Base-by-base conservation (phyloP, 805 yeast species). In the Saccharomycopsis sp. region DNA sequence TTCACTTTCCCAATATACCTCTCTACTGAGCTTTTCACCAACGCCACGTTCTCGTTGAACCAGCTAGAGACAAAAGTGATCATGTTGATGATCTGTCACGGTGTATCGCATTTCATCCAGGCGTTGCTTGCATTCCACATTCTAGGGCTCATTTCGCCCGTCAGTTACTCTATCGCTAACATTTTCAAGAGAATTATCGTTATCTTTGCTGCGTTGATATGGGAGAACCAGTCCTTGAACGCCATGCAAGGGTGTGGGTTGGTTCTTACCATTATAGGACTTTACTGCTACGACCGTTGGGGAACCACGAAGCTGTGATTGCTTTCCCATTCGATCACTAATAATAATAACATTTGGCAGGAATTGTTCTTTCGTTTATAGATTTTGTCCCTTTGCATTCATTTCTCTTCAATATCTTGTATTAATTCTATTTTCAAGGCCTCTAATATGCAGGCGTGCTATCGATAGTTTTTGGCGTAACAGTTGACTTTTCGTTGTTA, bases 141-240 rank as follows among this genome's bases (percentile, higher is more conserved):
- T 51, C 77, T 87, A 62, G 92, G 92, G 1, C 67, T 79, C 64
- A 76, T 87, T 23, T 78, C 85, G n/a, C 87, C 94, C 2, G 86
- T 87, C 52, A 85, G 85, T 67, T 87, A 87, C 69, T 84, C 90
- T 47, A 84, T 87, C 66, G 94, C 91, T 34, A 87, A 84, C 68
- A 87, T 87, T 53, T 68, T 86, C 70, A 87, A 87, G 65, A 74
- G 92, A 65, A 87, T 87, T 57, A 81, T 84, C 29, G 85, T 87
- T 52, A 87, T 87, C 57, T 70, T 81, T 21, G 80, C 82, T 62
- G 84, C 91, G 0, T 79, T 87, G 58, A 57, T 83, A 1, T 79
- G 86, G 77, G 92, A 87, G 68, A 80, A 83, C 34, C 73, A 71
- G 59, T 63, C 64, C n/a, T 66, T 77, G 47, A 69, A 68, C 34